Base-by-base conservation (phyloP, 2,329 filamentous ascomycete genomes). In the Colletotrichum sp. region DNA sequence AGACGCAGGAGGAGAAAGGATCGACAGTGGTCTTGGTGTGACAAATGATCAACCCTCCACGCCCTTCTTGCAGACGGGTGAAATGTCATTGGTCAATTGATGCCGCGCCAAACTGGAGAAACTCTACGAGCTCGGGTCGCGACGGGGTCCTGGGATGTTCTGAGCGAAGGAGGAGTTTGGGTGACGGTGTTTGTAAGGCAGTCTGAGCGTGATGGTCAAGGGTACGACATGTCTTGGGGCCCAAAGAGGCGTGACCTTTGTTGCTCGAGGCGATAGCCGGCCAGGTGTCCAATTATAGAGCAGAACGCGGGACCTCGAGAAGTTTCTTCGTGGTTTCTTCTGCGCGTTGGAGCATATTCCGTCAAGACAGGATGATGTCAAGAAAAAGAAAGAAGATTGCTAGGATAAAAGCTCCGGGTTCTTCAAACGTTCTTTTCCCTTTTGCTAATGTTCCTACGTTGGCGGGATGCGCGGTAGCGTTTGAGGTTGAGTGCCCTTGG, bases 291-390 rank as follows among this genome's bases (percentile, higher is more conserved):
- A n/a, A n/a, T n/a, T 5, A 6, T 12, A 0, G 36, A n/a, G 39
- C 0, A 49, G 39, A 7, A 49, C 1, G 1, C 3, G 18, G 9
- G 24, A 26, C 24, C 24, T 26, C 9, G 18, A n/a, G 39, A n/a
- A 12, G 18, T 6, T 49, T 10, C 39, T 0, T n/a, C 18, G 6
- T 49, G 0, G 5, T 49, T n/a, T 49, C 9, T n/a, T 12, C 5
- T 49, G 39, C 18, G 0, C 0, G 39, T 21, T 49, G 0, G 39
- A 0, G 1, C 39, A n/a, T n/a, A n/a, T 12, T 1, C 0, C 18
- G 9, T 3, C 18, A 44, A n/a, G 39, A 44, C 39, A 10, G 16
- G 39, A 3, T 44, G 36, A 44, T 44, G 16, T 44, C 0, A n/a
- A n/a, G 36, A n/a, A 44, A 2, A 44, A n/a, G 36, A 10, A 18